phyloP scores from a whole-genome alignment of 345 rosid species.

The Moringa oleifera region DNA sequence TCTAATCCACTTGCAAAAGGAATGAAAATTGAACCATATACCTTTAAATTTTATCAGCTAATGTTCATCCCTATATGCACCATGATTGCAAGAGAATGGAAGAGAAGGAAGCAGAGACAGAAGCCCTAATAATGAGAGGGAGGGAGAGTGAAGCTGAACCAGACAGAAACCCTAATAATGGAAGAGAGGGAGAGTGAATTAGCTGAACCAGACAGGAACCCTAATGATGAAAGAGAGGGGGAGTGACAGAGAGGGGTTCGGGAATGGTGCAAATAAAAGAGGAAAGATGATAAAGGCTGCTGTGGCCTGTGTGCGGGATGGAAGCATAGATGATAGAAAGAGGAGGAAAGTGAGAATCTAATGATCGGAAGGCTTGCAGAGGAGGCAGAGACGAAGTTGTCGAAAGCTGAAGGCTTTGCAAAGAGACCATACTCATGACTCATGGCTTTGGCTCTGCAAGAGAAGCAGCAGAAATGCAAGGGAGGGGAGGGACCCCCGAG shows the following conservation, averaged over 20 bases:
- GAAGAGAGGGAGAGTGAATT: no score
- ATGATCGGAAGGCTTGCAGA: constrained; percentile 14
- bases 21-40: no score
- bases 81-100: neutral
- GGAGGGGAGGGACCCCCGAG: no score
- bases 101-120: no score
- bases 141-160: no score
- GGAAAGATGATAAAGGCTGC: constrained; percentile 8
- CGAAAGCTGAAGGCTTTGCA: constrained; percentile 9
- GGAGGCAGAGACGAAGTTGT: constrained; percentile 5
- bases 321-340: no score
- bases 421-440: constrained; percentile 1
- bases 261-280: neutral
- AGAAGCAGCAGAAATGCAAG: no score
- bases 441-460: constrained; percentile 18
- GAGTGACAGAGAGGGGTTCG: constrained; percentile 5
- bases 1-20: no score
- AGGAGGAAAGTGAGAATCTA: constrained; percentile 22
- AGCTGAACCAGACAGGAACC: neutral
- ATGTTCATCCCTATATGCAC: no score
- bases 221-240: constrained; percentile 15
- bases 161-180: no score
- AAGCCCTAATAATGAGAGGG: neutral
- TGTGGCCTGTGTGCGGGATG: no score
- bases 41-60: no score